Evolutionary conservation across 306 rosid genomes (phyloP), one percentile per base, ranked within the genome.

Genomic region (Clitoria ternatea): DNA sequence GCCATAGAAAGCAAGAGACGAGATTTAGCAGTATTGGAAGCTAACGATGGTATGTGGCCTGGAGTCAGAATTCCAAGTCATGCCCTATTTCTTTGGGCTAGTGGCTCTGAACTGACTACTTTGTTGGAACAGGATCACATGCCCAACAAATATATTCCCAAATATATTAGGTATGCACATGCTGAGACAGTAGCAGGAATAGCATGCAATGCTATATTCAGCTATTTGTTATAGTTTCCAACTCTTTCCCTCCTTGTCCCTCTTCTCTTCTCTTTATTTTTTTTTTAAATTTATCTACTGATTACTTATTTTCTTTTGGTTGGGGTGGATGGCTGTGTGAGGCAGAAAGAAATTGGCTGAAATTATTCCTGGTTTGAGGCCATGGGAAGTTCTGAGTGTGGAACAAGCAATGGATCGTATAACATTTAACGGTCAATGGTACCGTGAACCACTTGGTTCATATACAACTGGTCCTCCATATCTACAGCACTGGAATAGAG

Each of bases 81-180:
- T 81, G 90, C 92, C 5, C 73, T 90, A 32, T 94, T 94, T 83
- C 96, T 94, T 74, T 94, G 99, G 99, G 96, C 99, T 75, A 84
- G 99, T 77, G 99, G 99, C 70, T 59, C 97, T 69, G 96, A 94
- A 73, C 75, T 91, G 66, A 94, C 97, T 30, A 64, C 90, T 59
- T 73, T 81, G 24, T 74, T 94, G 82, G 97, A 89, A 80, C 69
- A 81, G 79, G 98, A 94, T 79, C 99, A 94, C 85, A 91, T 91
- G 97, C 99, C 99, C 70, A 94, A 94, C 88, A 91, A 90, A 71
- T 91, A 48, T 82, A 89, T 91, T 73, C 88, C 99, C 2, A 94
- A 80, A 84, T 81, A 80, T 81, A 86, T 89, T 22, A 90, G 97
- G 99, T 91, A 87, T 80, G 79, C 32, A 1, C 23, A 13, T 50